Percentiles rank a stretch among this genome's conserved stretches.
phyloP scores from a whole-genome alignment of 106 monocot species.

The Allium fistulosum region DNA sequence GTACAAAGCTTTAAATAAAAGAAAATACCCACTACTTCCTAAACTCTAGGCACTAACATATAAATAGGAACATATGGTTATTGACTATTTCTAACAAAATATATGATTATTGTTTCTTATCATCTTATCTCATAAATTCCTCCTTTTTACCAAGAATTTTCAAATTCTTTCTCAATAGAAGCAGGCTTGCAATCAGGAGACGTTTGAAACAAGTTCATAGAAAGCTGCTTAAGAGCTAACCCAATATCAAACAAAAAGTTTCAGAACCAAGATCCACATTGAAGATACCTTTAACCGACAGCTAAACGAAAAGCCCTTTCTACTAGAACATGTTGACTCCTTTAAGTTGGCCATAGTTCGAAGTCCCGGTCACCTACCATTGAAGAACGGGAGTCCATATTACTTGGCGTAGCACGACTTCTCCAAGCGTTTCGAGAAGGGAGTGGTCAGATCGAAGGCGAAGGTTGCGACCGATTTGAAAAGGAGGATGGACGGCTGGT shows the following conservation, averaged over 20 bases:
- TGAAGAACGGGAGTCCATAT: conserved; percentile 16
- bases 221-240: conserved; percentile 15
- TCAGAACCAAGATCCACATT: conserved; percentile 14
- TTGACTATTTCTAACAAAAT: too few relatives aligned
- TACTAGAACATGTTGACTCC: conserved; percentile 14
- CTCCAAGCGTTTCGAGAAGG: conserved; percentile 16
- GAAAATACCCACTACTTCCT: too few relatives aligned
- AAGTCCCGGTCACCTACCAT: conserved; percentile 12
- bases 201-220: conserved; percentile 17
- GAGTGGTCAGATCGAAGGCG: conserved; percentile 15
- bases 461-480: conserved; percentile 13
- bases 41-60: too few relatives aligned
- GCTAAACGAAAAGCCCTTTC: conserved; percentile 24
- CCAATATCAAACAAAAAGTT: conserved; percentile 24
- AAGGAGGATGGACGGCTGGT: conserved; percentile 21
- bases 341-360: conserved; percentile 19
- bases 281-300: conserved; percentile 17
- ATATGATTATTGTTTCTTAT: too few relatives aligned
- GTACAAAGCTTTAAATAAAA: too few relatives aligned
- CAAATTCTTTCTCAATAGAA: not conserved
- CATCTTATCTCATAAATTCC: too few relatives aligned
- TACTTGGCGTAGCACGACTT: conserved; percentile 23
- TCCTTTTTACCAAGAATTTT: too few relatives aligned
- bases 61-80: too few relatives aligned
- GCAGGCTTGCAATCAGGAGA: conserved; percentile 16